Evolutionary conservation across 768 basidiomycete genomes (phyloP), one percentile per base, ranked within the genome.

Genomic region (Tylopilus subfusipes): DNA sequence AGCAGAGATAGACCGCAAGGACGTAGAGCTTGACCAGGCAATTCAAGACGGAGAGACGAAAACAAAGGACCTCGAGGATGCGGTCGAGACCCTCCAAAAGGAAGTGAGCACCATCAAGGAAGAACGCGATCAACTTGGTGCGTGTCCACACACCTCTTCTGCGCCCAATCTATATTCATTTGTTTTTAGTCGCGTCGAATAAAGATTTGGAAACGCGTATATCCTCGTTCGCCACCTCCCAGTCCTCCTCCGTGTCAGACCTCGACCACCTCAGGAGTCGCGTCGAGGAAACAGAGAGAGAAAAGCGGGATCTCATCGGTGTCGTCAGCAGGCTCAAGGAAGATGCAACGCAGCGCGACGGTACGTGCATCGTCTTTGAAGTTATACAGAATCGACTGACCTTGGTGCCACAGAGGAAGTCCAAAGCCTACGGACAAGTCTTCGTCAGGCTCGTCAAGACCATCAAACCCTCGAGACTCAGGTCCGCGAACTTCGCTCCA

Each of bases 231-330:
- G 79, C 81, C 12, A 80, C 63, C 34, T 81, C 85, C 0, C 82
- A 86, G 42, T 76, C 82, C 12, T 76, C 82, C 0, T 85, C 89
- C 3, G 83, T 84, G 4, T 72, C 76, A 2, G 87, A 87, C 65
- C 68, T 83, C 9, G 84, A 83, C 33, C 67, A 72, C 7, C 66
- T 90, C 34, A 83, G 78, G 59, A 78, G 72, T 52, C 81, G 82
- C 36, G 72, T 88, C 5, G 84, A 91, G 21, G 88, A 91, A 56
- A 80, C 81, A 1, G 92, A 97, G 58, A 80, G 89, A 50, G 95
- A 97, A 76, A 97, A 97, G 72, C 83, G 93, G 31, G 92, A 95
- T 58, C 79, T 97, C 44, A 77, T 95, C 40, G 83, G 81, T 27
- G 88, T 93, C 42, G 82, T 94, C 5, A 93, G 88, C 68, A 80